Evolutionary conservation across 2,329 filamentous ascomycete genomes (phyloP), one percentile per base, ranked within the genome.

Genomic region (Cladosporium sp.): DNA sequence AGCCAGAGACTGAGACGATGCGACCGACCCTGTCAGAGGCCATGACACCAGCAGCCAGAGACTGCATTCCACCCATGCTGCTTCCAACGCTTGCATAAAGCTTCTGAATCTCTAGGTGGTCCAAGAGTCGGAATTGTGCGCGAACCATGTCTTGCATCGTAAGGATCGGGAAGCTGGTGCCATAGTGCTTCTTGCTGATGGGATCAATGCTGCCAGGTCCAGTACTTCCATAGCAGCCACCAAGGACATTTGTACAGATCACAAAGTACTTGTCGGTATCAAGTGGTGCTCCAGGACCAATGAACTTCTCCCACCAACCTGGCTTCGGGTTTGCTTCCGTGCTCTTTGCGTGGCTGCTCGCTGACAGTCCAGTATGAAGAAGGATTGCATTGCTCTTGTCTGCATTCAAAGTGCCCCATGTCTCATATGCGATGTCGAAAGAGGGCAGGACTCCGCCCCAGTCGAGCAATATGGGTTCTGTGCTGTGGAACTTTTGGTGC

Each of bases 261-360:
- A 99, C 78, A 70, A 92, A 90, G 78, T 95, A 96, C 72, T 91
- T 93, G 74, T 93, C 78, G 1, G 94, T 99, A 73, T 99, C 91
- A 9, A 99, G 77, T 11, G 91, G 89, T 19, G 83, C 82, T 0
- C 89, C 91, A 0, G 92, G 89, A 0, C 94, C 94, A 69, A 99
- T 97, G 73, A 99, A 99, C 74, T 89, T 93, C 76, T 99, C 94
- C 94, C 94, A 99, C 94, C 94, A 99, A 3, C 94, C 94, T 0
- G 92, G 88, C 72, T 92, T 89, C 0, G 90, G 84, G 73, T 99
- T 99, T 9, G 81, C 78, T 55, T 84, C 81, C n/a, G 93, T 97
- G 59, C 92, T 97, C 70, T 92, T 92, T 1, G 94, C 94, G 76
- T 99, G 94, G 59, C 92, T 97, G 6, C 92, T 97, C n/a, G 94